Percentiles rank a stretch among this genome's conserved stretches.
These are phyloP conservation scores for Aspergillus leporis DNA, from an alignment of 495 filamentous ascomycete species.

Conservation along the genomic window DNA sequence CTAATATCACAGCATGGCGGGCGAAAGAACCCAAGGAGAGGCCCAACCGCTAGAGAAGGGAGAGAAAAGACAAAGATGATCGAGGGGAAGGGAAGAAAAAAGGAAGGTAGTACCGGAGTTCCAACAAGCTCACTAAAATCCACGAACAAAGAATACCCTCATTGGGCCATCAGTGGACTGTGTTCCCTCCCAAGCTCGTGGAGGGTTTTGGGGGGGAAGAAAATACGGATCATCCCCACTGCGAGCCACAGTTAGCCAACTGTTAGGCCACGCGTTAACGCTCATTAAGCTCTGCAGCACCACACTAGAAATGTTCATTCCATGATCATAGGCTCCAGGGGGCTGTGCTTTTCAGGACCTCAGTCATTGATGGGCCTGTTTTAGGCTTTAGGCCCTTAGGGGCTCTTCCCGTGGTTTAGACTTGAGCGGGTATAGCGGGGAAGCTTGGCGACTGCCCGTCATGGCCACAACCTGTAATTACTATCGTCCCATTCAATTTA, in stretches of 20 bases:
- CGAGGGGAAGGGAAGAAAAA: background rate
- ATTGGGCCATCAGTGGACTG: background rate
- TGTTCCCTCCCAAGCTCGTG: too few relatives aligned
- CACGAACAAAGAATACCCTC: background rate
- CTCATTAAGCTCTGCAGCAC: background rate
- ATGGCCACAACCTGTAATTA: background rate
- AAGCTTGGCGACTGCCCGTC: constrained; percentile 16
- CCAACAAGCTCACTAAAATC: background rate
- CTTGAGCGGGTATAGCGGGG: constrained; percentile 15
- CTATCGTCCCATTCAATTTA: too few relatives aligned
- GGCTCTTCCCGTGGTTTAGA: constrained; percentile 3
- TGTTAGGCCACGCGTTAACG: constrained; percentile 16
- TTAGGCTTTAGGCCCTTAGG: background rate
- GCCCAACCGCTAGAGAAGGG: background rate
- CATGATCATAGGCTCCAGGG: constrained; percentile 2
- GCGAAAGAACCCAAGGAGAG: background rate
- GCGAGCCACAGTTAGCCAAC: constrained; percentile 1
- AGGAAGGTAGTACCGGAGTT: background rate
- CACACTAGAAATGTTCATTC: background rate
- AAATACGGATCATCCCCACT: too few relatives aligned
- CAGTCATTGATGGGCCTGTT: background rate
- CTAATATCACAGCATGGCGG: background rate
- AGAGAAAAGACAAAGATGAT: background rate
- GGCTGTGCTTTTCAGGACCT: constrained; percentile 1
- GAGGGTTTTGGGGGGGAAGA: too few relatives aligned